Conservation (phyloP, 805 yeast genomes). For the Candida caryicola region DNA sequence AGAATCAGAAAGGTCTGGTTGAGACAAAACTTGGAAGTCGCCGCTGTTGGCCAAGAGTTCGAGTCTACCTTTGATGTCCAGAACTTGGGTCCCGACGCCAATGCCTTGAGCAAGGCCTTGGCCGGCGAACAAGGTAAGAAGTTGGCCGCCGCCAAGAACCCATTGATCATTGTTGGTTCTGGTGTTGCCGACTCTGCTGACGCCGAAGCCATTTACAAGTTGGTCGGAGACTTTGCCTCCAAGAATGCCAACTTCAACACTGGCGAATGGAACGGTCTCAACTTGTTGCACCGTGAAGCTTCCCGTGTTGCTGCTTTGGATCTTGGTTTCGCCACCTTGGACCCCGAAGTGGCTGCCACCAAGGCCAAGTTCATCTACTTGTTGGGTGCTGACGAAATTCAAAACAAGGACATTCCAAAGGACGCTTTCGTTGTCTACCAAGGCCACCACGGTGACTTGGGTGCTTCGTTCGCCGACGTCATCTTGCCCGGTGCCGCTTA, state of each 20-base stretch:
- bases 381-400: conserved; percentile 80
- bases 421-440: conserved; percentile 87
- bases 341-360: conserved; percentile 45
- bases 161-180: conserved; percentile 78
- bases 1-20: conserved; percentile 82
- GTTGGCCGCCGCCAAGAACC: conserved; percentile 63
- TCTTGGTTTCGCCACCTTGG: conserved; percentile 64
- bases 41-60: conserved; percentile 71
- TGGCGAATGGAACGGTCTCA: conserved; percentile 78
- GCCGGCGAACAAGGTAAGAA: conserved; percentile 67
- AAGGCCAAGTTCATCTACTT: conserved; percentile 75
- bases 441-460: conserved; percentile 89
- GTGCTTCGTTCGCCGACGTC: conserved; percentile 86
- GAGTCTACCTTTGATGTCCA: conserved; percentile 71
- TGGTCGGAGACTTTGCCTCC: conserved; percentile 59
- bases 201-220: conserved; percentile 56
- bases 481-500: conserved; percentile 84
- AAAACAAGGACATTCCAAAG: conserved; percentile 65
- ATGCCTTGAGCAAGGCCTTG: conserved; percentile 57
- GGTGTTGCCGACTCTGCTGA: conserved; percentile 70
- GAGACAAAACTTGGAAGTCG: conserved; percentile 61
- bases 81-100: conserved; percentile 60
- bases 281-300: conserved; percentile 79
- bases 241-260: conserved; percentile 58
- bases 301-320: conserved; percentile 86